Base-by-base conservation (phyloP, 768 basidiomycete species). In the Suillus subluteus region DNA sequence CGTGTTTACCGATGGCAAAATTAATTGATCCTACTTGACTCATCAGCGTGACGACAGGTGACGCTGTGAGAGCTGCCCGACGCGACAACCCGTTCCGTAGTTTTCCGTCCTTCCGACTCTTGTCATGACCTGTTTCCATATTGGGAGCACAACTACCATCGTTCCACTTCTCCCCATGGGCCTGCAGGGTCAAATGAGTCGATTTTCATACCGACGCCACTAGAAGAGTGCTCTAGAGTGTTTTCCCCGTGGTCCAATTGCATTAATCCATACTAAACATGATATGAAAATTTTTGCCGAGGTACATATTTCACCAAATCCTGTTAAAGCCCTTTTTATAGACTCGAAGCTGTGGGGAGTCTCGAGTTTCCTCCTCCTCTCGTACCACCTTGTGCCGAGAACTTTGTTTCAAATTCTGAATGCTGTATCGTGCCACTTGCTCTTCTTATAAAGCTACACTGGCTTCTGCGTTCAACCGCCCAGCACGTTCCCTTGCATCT, bases 401-500 rank as follows among this genome's bases (percentile, higher is more conserved):
- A 41, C 11, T 54, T 54, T 55, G 54, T 55, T 35, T 15, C 46
- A 62, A 41, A 44, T 6, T 21, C 58, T 66, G 56, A 9, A 58
- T 61, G 67, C 16, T 48, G 16, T 62, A 58, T 61, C 40, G 54
- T 58, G 43, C 50, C 50, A 35, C 55, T 50, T 44, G 43, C 50
- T 46, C 58, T 32, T 67, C 35, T 18, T 50, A 48, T 58, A 75
- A 74, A 68, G 21, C 62, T 30, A 23, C 56, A 37, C 26, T 58
- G 16, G 56, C 30, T 65, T 26, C 63, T 32, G 62, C 64, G 18
- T 71, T 62, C 52, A 69, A 50, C 43, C 69, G 48, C 21, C 65
- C 62, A 66, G 65, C 62, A 48, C 72, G 68, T 59, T 62, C 63
- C 26, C 65, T 48, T 58, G 23, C 66, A 16, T 66, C 62, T 44